Percentiles rank a stretch among this genome's conserved stretches.
phyloP scores from a whole-genome alignment of 1,284 basidiomycete species.

The Apiotrichum sp. region DNA sequence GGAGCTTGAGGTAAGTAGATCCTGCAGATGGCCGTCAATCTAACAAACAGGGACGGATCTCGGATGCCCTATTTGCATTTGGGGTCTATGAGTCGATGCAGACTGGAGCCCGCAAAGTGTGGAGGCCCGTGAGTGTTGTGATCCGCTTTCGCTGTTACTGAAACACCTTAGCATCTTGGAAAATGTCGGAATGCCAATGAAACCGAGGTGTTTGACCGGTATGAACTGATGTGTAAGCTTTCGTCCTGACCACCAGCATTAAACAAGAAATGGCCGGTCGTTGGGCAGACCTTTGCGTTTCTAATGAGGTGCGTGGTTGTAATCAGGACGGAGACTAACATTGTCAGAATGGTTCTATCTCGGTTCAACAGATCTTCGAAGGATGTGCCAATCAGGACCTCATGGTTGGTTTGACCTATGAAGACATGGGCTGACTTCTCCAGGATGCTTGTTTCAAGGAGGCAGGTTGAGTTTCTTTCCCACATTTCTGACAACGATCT shows the following conservation, averaged over 20 bases:
- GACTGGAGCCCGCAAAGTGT: conserved; percentile 38
- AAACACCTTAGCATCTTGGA: conserved; percentile 31
- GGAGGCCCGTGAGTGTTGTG: conserved; percentile 31
- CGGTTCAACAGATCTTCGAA: conserved; percentile 43
- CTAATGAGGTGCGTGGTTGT: conserved; percentile 28
- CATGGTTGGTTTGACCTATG: conserved; percentile 21
- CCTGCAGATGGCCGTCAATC: background rate
- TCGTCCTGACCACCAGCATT: conserved; percentile 23
- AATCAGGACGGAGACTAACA: background rate
- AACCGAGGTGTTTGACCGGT: conserved; percentile 32
- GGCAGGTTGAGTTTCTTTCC: conserved; percentile 11
- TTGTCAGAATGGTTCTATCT: conserved; percentile 38
- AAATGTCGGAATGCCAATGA: conserved; percentile 29
- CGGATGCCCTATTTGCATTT: conserved; percentile 30
- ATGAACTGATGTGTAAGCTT: background rate
- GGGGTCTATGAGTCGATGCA: conserved; percentile 41
- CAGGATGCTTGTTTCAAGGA: conserved; percentile 38
- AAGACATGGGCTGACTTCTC: background rate
- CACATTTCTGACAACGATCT: background rate
- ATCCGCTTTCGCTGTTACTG: too few species aligned
- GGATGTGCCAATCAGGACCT: conserved; percentile 36
- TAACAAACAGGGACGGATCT: conserved; percentile 22
- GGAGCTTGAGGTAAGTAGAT: conserved; percentile 33
- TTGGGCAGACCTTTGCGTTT: conserved; percentile 37
- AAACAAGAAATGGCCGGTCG: conserved; percentile 30